phyloP scores from a whole-genome alignment of 192 early-diverging fungal genomes.

The Lunasporangiospora selenospora region DNA sequence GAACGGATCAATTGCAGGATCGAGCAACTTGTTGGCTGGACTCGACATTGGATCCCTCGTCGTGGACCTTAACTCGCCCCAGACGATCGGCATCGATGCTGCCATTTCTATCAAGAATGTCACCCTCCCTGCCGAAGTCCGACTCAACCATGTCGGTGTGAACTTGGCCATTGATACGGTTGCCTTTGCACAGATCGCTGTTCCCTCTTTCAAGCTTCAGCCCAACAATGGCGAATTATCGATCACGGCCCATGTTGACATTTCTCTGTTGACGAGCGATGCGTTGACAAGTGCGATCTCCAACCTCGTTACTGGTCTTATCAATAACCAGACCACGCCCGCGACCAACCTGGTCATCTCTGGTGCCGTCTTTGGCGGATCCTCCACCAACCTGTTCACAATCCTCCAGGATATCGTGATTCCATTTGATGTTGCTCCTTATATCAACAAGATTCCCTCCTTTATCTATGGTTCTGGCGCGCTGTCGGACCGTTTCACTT shows the following conservation, averaged over 20 bases:
- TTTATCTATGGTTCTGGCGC: constrained; percentile 3
- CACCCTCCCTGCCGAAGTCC: constrained; percentile 21
- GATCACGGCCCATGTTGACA: constrained; percentile 14
- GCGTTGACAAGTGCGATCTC: constrained; percentile 7
- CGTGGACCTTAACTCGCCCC: constrained; percentile 15
- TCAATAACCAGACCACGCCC: constrained; percentile 16
- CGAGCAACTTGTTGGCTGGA: constrained; percentile 17
- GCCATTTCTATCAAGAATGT: constrained; percentile 21
- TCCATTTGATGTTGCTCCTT: constrained; percentile 14
- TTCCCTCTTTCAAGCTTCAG: constrained; percentile 11
- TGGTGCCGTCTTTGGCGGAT: constrained; percentile 18
- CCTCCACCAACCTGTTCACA: constrained; percentile 12
- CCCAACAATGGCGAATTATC: constrained; percentile 6
- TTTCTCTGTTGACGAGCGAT: constrained; percentile 10
- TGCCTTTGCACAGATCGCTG: constrained; percentile 8
- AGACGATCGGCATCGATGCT: constrained; percentile 18
- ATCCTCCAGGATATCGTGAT: constrained; percentile 12
- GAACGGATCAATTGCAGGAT: constrained; percentile 7
- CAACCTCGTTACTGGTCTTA: constrained; percentile 12
- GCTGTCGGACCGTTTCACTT: constrained; percentile 3
- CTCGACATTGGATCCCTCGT: constrained; percentile 17
- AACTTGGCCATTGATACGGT: constrained; percentile 19
- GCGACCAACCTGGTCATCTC: constrained; percentile 23
- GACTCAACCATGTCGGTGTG: constrained; percentile 19
- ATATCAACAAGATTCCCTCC: constrained; percentile 18